Base-by-base conservation (phyloP, 2,329 filamentous ascomycete species). In the Nothophoma quercina region DNA sequence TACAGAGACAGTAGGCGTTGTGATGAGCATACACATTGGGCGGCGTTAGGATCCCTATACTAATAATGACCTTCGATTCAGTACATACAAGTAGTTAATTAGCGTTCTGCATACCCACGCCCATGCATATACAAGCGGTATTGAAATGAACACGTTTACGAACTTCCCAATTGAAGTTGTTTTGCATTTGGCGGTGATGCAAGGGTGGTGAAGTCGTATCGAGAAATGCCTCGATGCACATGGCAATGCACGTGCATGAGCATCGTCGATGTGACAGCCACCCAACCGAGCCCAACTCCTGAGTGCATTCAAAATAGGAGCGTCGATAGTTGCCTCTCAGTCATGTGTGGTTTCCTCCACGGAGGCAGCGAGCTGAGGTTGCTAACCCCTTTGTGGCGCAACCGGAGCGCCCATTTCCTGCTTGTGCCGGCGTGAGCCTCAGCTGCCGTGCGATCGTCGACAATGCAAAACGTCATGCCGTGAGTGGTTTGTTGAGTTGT, bases 1-100 rank as follows among this genome's bases (percentile, higher is more conserved):
- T 71, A 22, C 61, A 65, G 54, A 43, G 50, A 28, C 38, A 48
- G 28, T 42, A 48, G 33, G 28, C 21, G 26, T 16, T 22, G 15
- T 34, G 19, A n/a, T 19, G 23, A 34, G 22, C 29, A 18, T 18
- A 28, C 7, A 44, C 48, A 28, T 34, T 34, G 28, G 44, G 35
- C 35, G 36, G 45, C 35, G 45, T 34, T 35, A 9, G 33, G 13
- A 40, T 9, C 5, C 26, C n/a, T 9, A 28, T 48, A 47, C 34
- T 48, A 48, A 33, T 53, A 18, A 53, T 25, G 40, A 39, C 28
- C 19, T 53, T 44, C 26, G 26, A 48, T 43, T 43, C 43, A n/a
- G 15, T 47, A 21, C 12, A 48, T n/a, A 34, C n/a, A 28, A 22
- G 39, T 16, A 30, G 16, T 18, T 36, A 18, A 47, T 18, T 38